phyloP scores from a whole-genome alignment of 257 asterid genomes.

The Mentha longifolia region DNA sequence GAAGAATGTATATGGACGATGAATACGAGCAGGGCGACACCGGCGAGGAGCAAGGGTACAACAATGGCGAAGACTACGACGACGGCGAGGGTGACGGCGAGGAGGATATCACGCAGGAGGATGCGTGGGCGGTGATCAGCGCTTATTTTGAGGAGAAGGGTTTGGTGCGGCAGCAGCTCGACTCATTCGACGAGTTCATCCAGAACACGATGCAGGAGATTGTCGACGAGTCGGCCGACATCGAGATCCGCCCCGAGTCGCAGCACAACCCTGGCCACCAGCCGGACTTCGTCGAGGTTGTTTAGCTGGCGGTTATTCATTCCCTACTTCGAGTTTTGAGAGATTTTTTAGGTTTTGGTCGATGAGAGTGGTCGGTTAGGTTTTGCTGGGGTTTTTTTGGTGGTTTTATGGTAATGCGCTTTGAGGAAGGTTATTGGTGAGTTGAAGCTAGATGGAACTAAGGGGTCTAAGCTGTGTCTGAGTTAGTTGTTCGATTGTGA shows the following conservation, averaged over 20 bases:
- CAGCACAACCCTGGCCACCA: constrained; percentile 96
- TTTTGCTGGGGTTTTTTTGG: background rate
- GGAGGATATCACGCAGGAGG: constrained; percentile 93
- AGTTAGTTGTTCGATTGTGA: constrained; percentile 11
- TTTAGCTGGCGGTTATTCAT: constrained; percentile 19
- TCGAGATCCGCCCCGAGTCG: constrained; percentile 95
- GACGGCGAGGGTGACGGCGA: constrained; percentile 46
- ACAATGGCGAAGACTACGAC: constrained; percentile 55
- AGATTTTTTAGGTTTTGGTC: constrained; percentile 31
- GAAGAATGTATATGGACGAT: constrained; percentile 67
- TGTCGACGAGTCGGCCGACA: constrained; percentile 90
- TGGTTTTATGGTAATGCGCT: constrained; percentile 3
- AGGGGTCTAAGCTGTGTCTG: background rate
- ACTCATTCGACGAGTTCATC: constrained; percentile 94
- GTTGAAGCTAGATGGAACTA: constrained; percentile 2
- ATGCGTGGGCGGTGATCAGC: constrained; percentile 97
- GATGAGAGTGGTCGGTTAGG: background rate
- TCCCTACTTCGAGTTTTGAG: background rate
- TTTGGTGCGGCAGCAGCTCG: constrained; percentile 91
- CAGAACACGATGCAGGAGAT: constrained; percentile 99
- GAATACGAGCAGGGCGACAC: constrained; percentile 41
- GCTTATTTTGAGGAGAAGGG: constrained; percentile 98
- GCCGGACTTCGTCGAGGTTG: constrained; percentile 89
- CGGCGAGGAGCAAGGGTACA: constrained; percentile 46
- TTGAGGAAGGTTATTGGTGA: background rate